Evolutionary conservation across 2,329 filamentous ascomycete species (phyloP), one percentile per base, ranked within the genome.

Genomic region (Colletotrichum navitas): DNA sequence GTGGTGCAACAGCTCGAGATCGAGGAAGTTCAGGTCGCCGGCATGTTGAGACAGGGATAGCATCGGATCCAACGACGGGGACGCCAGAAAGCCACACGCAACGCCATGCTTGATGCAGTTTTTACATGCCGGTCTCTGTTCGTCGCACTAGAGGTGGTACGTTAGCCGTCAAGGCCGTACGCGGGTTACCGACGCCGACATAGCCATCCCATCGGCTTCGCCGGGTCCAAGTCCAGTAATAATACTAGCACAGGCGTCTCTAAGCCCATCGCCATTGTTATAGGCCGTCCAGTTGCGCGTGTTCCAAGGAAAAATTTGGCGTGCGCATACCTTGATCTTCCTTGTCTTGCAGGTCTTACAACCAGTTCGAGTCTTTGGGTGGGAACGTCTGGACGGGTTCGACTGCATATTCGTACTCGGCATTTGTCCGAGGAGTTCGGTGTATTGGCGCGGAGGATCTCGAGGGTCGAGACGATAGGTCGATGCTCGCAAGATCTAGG

Each of bases 1-100:
- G 77, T 89, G 85, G 74, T 89, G 85, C 8, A 89, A 79, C 1
- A 89, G 81, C 73, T 88, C 85, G 11, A 88, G 80, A 56, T 88
- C 85, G 14, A 82, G 75, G 1, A 85, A 73, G 32, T 83, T 83
- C 24, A 84, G 75, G 8, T 73, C 65, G 43, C 75, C 39, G 32
- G 68, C 60, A 18, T 72, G 71, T 49, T 60, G 64, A n/a, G 65
- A 62, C 12, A 21, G 68, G 36, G 73, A 72, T 3, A 74, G 32
- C 10, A 71, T 69, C 11, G 55, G 32, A 24, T 71, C 51, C 62
- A 63, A 55, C 16, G 67, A 59, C 6, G 47, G 66, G 10, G 61
- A 66, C 16, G 51, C 61, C 51, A 79, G 62, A 63, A 80, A 83
- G 62, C 82, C 81, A 72, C 82, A 84, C 58, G 77, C 73, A 12